Conservation (phyloP, 164 flowering plant species). For the Chloranthus sessilifolius region DNA sequence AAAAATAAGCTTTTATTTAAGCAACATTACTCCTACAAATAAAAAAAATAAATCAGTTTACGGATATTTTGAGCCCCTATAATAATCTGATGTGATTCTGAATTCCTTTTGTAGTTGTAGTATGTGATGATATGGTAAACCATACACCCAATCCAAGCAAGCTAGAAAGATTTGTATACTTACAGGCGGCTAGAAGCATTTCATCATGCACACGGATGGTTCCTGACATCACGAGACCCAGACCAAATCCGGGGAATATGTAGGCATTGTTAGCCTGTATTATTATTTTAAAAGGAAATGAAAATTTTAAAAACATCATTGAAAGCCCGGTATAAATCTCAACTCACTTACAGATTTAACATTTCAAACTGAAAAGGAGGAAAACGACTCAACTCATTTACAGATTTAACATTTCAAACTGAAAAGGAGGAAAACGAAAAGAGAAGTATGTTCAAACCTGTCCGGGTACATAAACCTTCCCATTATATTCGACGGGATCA, state of each 20-base stretch:
- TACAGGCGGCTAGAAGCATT: conserved; percentile 87
- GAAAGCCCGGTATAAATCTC: too few relatives aligned
- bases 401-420: too few relatives aligned
- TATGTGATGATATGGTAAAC: neutral
- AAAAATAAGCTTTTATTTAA: neutral
- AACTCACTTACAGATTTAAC: too few relatives aligned
- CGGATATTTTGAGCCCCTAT: neutral
- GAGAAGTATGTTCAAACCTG: conserved; percentile 49
- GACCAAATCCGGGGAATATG: conserved; percentile 88
- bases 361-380: too few relatives aligned
- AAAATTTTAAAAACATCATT: too few relatives aligned
- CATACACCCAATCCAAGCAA: neutral
- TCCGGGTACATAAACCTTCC: conserved; percentile 56
- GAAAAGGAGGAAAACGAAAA: neutral
- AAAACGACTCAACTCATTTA: too few relatives aligned
- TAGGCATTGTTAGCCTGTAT: conserved; percentile 81
- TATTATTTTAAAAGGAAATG: too few relatives aligned
- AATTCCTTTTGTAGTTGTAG: neutral
- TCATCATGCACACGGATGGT: conserved; percentile 86
- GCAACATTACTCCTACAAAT: neutral
- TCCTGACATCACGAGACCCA: conserved; percentile 81
- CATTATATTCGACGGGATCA: conserved; percentile 64
- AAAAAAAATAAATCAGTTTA: neutral
- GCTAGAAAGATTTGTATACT: conserved; percentile 18
- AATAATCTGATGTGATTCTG: neutral